Evolutionary conservation across 2,329 filamentous ascomycete genomes (phyloP).

Genomic region (Mycocentrospora acerina): DNA sequence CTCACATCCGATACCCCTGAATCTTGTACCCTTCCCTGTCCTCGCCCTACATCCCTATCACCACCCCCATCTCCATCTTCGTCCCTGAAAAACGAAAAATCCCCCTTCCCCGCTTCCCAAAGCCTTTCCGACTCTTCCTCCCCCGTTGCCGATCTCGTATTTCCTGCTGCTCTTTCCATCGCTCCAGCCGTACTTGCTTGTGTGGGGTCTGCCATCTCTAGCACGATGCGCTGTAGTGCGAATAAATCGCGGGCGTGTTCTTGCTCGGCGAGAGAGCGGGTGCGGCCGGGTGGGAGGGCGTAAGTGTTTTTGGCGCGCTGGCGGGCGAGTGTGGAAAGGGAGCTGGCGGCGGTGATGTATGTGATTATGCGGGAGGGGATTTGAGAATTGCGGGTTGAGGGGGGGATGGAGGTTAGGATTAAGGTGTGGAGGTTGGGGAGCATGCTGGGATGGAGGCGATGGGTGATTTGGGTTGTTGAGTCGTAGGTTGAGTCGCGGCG

Average conservation of each 20-base stretch:
- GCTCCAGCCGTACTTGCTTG: slow-evolving; percentile 16
- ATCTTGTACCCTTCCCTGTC: too few relatives aligned
- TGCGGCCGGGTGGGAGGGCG: slow-evolving; percentile 58
- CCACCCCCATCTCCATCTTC: slow-evolving; percentile 43
- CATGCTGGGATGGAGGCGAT: slow-evolving; percentile 57
- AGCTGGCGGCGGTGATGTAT: slow-evolving; percentile 59
- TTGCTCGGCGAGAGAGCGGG: slow-evolving; percentile 50
- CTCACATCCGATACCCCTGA: too few relatives aligned
- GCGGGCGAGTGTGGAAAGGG: slow-evolving; percentile 55
- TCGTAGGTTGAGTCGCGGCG: slow-evolving; percentile 25
- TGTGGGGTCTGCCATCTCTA: slow-evolving; percentile 48
- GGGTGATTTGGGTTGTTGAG: slow-evolving; percentile 31
- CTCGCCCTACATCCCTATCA: too few relatives aligned
- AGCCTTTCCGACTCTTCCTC: slow-evolving; percentile 61
- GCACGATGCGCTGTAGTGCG: slow-evolving; percentile 55
- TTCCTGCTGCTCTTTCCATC: slow-evolving; percentile 35
- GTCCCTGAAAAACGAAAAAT: slow-evolving; percentile 64
- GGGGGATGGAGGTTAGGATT: slow-evolving; percentile 59
- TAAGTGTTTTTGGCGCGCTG: slow-evolving; percentile 59
- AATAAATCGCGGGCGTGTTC: slow-evolving; percentile 56
- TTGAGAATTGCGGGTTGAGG: slow-evolving; percentile 45
- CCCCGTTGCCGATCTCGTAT: slow-evolving; percentile 58
- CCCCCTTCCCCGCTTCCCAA: slow-evolving; percentile 60
- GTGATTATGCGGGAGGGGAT: slow-evolving; percentile 47
- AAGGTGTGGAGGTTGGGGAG: slow-evolving; percentile 57